Evolutionary conservation across 108 stramenopile genomes (phyloP).

Genomic region (Chaetoceros muelleri): DNA sequence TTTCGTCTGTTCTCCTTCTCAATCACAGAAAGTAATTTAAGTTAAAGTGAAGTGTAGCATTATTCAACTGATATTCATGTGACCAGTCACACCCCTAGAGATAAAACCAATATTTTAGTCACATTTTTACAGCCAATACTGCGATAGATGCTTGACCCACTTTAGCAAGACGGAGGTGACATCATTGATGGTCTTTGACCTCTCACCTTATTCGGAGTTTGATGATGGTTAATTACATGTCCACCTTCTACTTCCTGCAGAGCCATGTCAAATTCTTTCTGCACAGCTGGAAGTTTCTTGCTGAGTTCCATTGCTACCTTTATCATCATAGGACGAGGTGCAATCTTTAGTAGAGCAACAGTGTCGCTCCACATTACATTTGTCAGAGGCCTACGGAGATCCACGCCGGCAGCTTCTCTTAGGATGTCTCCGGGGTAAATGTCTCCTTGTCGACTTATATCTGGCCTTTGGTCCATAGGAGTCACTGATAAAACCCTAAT

Average conservation of each 20-base stretch:
- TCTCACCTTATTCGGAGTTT: no score
- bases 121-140: no score
- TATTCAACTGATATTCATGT: no score
- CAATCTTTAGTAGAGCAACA: constrained; percentile 79
- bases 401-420: constrained; percentile 77
- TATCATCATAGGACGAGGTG: constrained; percentile 60
- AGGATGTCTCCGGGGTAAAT: constrained; percentile 70
- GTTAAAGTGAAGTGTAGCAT: no score
- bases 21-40: no score
- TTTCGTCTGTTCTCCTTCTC: no score
- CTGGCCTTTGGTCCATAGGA: constrained; percentile 44
- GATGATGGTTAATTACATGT: no score
- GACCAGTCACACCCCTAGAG: neutral
- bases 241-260: neutral
- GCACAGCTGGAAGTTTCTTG: neutral
- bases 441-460: constrained; percentile 54
- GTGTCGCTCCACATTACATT: constrained; percentile 88
- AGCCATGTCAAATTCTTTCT: constrained; percentile 2
- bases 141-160: no score
- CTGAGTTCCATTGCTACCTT: constrained; percentile 59
- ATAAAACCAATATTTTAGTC: neutral
- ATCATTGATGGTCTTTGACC: no score
- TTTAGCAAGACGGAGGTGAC: no score
- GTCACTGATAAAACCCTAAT: constrained; percentile 70
- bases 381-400: constrained; percentile 74